These are phyloP conservation scores for Auricularia heimuer DNA, from an alignment of 768 basidiomycete species.

Conservation along the genomic window DNA sequence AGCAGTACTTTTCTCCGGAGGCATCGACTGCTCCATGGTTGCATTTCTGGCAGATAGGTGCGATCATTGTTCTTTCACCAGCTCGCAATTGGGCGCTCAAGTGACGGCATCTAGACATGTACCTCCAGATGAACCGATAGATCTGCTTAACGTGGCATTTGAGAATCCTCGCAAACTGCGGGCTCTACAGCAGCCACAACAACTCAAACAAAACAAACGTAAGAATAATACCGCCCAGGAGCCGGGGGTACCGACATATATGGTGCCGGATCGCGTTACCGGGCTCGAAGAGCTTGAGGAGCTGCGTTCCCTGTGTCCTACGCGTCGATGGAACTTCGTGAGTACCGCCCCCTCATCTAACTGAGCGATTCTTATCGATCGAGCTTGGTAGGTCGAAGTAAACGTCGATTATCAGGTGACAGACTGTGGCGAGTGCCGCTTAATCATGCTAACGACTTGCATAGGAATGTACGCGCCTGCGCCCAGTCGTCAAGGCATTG, in stretches of 20 bases:
- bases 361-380: slow-evolving; percentile 1
- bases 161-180: slow-evolving; percentile 82
- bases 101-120: slow-evolving; percentile 43
- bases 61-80: slow-evolving; percentile 12
- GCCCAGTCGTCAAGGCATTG: slow-evolving; percentile 46
- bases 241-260: slow-evolving; percentile 34
- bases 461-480: slow-evolving; percentile 57
- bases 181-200: slow-evolving; percentile 36
- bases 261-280: slow-evolving; percentile 82
- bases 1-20: slow-evolving; percentile 89
- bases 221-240: not conserved
- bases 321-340: slow-evolving; percentile 85
- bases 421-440: no score
- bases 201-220: slow-evolving; percentile 29
- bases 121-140: slow-evolving; percentile 71
- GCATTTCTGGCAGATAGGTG: slow-evolving; percentile 73
- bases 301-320: slow-evolving; percentile 62
- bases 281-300: slow-evolving; percentile 74
- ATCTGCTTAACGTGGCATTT: slow-evolving; percentile 88
- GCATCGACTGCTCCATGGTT: slow-evolving; percentile 84
- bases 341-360: slow-evolving; percentile 13
- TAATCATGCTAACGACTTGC: no score
- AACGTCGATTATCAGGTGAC: slow-evolving; percentile 53
- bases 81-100: not conserved
- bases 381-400: slow-evolving; percentile 57